Evolutionary conservation across 495 filamentous ascomycete genomes (phyloP).

Genomic region (Pyronema omphalodes): DNA sequence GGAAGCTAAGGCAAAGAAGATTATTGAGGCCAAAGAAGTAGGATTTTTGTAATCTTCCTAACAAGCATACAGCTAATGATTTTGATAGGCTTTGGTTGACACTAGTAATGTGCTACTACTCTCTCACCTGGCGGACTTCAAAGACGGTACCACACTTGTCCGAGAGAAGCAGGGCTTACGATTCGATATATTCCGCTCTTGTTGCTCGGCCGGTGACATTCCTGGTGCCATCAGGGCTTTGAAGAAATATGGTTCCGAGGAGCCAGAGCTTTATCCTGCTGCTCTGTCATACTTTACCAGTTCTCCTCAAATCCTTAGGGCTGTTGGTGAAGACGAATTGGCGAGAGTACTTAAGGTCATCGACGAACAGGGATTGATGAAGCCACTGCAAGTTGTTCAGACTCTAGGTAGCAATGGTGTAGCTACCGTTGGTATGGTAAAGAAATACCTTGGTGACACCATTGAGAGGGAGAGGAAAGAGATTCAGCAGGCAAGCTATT

Average conservation of each 20-base stretch:
- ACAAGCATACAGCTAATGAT: background rate
- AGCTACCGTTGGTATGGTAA: constrained; percentile 92
- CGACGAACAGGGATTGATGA: constrained; percentile 79
- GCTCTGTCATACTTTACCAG: constrained; percentile 89
- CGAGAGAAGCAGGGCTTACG: constrained; percentile 81
- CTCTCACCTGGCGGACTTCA: constrained; percentile 79
- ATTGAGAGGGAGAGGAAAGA: constrained; percentile 77
- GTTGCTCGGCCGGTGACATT: constrained; percentile 85
- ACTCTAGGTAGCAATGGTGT: constrained; percentile 69
- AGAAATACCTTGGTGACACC: constrained; percentile 72
- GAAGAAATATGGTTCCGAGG: constrained; percentile 74
- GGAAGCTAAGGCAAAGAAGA: constrained; percentile 72
- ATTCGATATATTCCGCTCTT: constrained; percentile 93
- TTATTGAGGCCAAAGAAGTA: constrained; percentile 59
- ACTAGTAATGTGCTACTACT: constrained; percentile 85
- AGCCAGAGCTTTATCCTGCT: constrained; percentile 83
- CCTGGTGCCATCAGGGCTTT: constrained; percentile 74
- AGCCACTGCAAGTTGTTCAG: constrained; percentile 90
- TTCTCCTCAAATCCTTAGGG: constrained; percentile 57
- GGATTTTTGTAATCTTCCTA: constrained; percentile 10
- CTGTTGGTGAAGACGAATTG: constrained; percentile 70
- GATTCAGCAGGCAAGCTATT: constrained; percentile 41
- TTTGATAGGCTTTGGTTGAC: constrained; percentile 54
- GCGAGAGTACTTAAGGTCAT: constrained; percentile 67
- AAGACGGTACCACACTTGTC: constrained; percentile 76